phyloP scores from a whole-genome alignment of 208 protist genomes.

The Leishmania turanica region DNA sequence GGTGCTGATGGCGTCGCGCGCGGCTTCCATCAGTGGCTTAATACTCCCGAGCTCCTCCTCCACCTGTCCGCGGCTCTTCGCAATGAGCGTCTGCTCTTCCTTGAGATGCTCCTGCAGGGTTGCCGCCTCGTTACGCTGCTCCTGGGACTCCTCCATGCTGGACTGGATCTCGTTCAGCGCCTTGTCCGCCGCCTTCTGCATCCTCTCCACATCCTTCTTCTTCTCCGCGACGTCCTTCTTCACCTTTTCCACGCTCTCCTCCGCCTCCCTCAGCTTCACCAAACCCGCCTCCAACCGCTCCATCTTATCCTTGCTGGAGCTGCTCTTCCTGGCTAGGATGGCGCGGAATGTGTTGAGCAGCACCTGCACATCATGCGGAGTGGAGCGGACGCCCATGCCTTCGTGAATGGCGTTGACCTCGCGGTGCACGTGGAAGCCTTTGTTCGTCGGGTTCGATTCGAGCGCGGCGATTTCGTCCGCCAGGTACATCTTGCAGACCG shows the following conservation, averaged over 20 bases:
- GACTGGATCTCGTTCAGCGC: conserved; percentile 95
- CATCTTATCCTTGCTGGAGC: conserved; percentile 70
- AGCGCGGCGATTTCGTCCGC: conserved; percentile 71
- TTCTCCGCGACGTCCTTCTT: conserved; percentile 86
- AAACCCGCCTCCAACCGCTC: conserved; percentile 91
- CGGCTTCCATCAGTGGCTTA: conserved; percentile 95
- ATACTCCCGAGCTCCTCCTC: conserved; percentile 94
- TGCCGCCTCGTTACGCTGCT: conserved; percentile 92
- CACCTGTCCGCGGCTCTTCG: conserved; percentile 77
- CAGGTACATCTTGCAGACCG: conserved; percentile 85
- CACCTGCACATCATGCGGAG: conserved; percentile 86
- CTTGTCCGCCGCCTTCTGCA: conserved; percentile 94
- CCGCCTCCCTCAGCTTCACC: conserved; percentile 94
- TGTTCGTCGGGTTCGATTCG: conserved; percentile 63
- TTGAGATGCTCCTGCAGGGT: conserved; percentile 87
- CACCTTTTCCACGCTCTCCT: conserved; percentile 91
- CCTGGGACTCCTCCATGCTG: conserved; percentile 94
- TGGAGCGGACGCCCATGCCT: conserved; percentile 50
- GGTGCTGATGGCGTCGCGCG: conserved; percentile 92
- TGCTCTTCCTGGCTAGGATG: conserved; percentile 79
- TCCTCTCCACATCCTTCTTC: conserved; percentile 89
- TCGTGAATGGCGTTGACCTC: conserved; percentile 91
- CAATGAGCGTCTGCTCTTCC: conserved; percentile 90
- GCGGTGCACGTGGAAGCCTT: conserved; percentile 81
- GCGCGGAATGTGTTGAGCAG: conserved; percentile 87